These are phyloP conservation scores for Coix lacrymajobi DNA, from an alignment of 176 grass and related monocot species.

Conservation along the genomic window DNA sequence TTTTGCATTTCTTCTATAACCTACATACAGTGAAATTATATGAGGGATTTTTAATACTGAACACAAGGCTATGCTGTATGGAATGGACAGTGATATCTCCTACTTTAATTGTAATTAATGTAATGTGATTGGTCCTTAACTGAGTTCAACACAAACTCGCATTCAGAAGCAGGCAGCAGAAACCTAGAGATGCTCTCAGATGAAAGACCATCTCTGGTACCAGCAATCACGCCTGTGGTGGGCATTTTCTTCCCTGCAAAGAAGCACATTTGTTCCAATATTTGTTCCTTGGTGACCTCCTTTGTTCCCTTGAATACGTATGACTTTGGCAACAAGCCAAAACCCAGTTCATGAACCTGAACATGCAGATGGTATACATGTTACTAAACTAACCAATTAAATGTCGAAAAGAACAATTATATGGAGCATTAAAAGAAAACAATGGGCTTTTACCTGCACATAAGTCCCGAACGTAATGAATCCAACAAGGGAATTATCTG, in stretches of 20 bases:
- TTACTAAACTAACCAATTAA: conserved; percentile 9
- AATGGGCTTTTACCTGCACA: conserved; percentile 60
- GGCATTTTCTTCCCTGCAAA: conserved; percentile 73
- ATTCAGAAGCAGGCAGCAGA: conserved; percentile 78
- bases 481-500: conserved; percentile 79
- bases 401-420: conserved; percentile 9
- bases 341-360: conserved; percentile 93
- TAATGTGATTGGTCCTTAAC: conserved; percentile 40
- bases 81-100: conserved; percentile 6
- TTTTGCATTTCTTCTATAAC: conserved; percentile 90
- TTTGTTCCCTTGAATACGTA: conserved; percentile 96
- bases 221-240: conserved; percentile 70
- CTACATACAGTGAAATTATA: conserved; percentile 33
- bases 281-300: conserved; percentile 85
- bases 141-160: conserved; percentile 91
- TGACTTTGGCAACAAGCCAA: conserved; percentile 78
- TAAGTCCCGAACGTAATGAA: conserved; percentile 90
- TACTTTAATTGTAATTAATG: background rate
- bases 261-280: conserved; percentile 94
- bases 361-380: conserved; percentile 25
- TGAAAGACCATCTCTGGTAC: conserved; percentile 79
- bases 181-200: conserved; percentile 87
- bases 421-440: conserved; percentile 15
- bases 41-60: background rate
- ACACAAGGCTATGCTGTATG: background rate